These are phyloP conservation scores for Colletotrichum gigasporum DNA, from an alignment of 2,329 filamentous ascomycete species.

Conservation along the genomic window DNA sequence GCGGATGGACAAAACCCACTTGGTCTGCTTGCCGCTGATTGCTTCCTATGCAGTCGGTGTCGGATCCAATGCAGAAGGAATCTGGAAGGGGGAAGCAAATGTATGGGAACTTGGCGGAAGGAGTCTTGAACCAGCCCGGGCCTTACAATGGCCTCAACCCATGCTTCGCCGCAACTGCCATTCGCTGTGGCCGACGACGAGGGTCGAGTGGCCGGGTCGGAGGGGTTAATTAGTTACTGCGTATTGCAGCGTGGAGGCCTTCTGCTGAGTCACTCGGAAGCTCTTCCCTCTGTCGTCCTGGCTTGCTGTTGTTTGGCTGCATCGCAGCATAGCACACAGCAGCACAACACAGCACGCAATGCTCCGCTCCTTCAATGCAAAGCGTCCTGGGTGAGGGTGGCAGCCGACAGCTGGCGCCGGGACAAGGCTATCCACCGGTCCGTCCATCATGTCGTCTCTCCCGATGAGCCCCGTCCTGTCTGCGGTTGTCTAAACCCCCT, in stretches of 20 bases:
- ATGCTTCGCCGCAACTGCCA: neutral
- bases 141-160: conserved; percentile 12
- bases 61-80: conserved; percentile 1
- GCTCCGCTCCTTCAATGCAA: neutral
- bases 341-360: conserved; percentile 5
- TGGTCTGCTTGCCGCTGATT: neutral
- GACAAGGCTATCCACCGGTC: neutral
- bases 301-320: neutral
- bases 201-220: neutral
- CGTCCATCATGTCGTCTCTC: neutral
- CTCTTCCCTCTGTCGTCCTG: neutral
- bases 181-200: neutral
- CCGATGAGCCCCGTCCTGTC: neutral
- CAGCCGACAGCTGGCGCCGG: neutral
- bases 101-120: too few species aligned
- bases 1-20: neutral
- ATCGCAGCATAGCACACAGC: neutral
- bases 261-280: neutral
- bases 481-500: neutral
- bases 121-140: conserved; percentile 1
- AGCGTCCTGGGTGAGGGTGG: neutral
- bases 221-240: too few species aligned
- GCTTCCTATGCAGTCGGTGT: neutral
- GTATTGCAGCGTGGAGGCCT: too few species aligned
- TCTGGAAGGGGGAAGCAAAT: neutral